Evolutionary conservation across 2,329 filamentous ascomycete species (phyloP), one percentile per base, ranked within the genome.

Genomic region (Chrysoporthe puriensis): DNA sequence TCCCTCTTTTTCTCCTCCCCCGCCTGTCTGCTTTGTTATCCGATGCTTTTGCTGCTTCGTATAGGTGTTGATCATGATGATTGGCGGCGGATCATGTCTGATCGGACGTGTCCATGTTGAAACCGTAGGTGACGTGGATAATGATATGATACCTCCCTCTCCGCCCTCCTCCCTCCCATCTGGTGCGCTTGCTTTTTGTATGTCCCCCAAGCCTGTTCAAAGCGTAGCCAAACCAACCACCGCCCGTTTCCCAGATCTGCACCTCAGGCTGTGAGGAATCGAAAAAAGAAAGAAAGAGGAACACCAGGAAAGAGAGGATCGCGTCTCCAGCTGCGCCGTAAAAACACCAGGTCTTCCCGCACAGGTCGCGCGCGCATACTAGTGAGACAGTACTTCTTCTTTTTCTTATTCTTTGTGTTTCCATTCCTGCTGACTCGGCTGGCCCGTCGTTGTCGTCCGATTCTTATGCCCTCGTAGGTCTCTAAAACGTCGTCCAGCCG

Each of bases 311-410:
- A 32, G 48, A 64, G 48, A 44, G 36, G 40, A 52, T n/a, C 48
- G 58, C 44, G 40, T 59, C 50, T 34, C 61, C 62, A 64, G 18
- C 56, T 61, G 66, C 43, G 56, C 62, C 66, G 26, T 52, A 56
- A 14, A 61, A 5, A 32, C 66, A 46, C 66, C 56, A 26, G 48
- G 32, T 64, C 34, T 65, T 57, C 59, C 42, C 56, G 62, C 66
- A 65, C 46, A 61, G 63, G 50, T 60, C 46, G 62, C 34, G 56
- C 26, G 9, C 60, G n/a, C n/a, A n/a, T n/a, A 54, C 50, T 64
- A 61, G 32, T 64, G 48, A 46, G 59, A 57, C 44, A 48, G 18
- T 44, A 32, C 62, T 57, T 54, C 62, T 61, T 50, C n/a, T n/a
- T 16, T 26, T 26, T 26, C 26, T 26, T 26, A 2, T 26, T 26